Evolutionary conservation across 495 filamentous ascomycete genomes (phyloP), one percentile per base, ranked within the genome.

Genomic region (Jackrogersella minutella): DNA sequence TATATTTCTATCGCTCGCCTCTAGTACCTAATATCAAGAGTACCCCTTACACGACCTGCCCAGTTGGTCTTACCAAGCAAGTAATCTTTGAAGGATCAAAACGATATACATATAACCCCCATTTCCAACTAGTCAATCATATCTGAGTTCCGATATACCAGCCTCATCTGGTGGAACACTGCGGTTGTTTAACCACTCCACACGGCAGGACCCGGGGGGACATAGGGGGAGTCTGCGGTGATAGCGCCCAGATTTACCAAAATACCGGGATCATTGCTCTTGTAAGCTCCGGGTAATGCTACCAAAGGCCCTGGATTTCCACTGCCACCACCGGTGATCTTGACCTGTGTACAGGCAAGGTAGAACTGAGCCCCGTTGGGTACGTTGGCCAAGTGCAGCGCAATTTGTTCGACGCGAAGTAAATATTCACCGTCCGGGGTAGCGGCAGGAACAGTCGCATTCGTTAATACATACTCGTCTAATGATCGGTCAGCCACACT

Each of bases 351-450:
- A 61, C 85, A 88, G 0, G 80, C 73, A 26, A 84, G 62, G 51
- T 85, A 86, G 65, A 85, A 79, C 72, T 85, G 83, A 0, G 85
- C 79, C 50, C 79, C 77, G 52, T 78, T 78, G 11, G 67, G 64
- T 47, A 70, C 61, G 62, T 57, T 69, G 5, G 81, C 84, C 56
- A 76, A 71, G 62, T 86, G 81, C 13, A 84, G 71, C 1, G 80
- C 82, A 46, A 87, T 82, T 16, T 85, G 81, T 66, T 87, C 86
- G 2, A 81, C 81, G 22, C 85, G 80, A n/a, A 87, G 71, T 9
- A 88, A 81, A 57, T 87, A 87, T 28, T 85, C 79, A 33, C 84
- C 85, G 14, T 74, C 58, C 0, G 82, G 81, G 1, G 78, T 77
- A 17, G 56, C 60, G 5, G 73, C 34, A 0, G 82, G 83, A 58